Evolutionary conservation across 306 rosid species (phyloP).

Genomic region (Castanea sativa): DNA sequence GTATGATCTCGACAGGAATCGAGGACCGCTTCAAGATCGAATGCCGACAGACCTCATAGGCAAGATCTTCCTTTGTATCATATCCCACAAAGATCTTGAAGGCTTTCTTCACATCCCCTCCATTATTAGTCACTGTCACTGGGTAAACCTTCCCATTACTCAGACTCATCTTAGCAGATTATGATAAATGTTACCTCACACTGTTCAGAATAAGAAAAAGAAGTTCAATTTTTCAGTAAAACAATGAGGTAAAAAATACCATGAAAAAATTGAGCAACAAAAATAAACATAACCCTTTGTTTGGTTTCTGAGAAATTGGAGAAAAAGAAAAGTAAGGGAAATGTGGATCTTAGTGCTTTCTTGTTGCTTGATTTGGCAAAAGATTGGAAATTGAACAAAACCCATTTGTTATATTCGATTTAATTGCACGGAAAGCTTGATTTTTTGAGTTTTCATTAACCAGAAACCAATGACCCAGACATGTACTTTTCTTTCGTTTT

Average conservation of each 20-base stretch:
- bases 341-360: not conserved
- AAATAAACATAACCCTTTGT: not conserved
- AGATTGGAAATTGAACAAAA: not conserved
- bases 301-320: not conserved
- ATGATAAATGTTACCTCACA: conserved; percentile 4
- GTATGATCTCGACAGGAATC: conserved; percentile 61
- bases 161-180: conserved; percentile 38
- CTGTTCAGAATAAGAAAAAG: conserved; percentile 6
- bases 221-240: conserved; percentile 2
- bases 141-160: conserved; percentile 34
- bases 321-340: not conserved
- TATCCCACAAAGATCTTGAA: conserved; percentile 71
- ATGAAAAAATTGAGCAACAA: not conserved
- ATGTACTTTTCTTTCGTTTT: not conserved
- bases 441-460: not conserved
- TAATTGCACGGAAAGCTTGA: not conserved
- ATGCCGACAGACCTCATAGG: conserved; percentile 54
- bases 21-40: conserved; percentile 60
- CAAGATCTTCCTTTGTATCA: conserved; percentile 59
- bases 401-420: not conserved
- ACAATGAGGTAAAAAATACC: not conserved
- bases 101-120: conserved; percentile 23
- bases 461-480: not conserved
- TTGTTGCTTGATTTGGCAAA: not conserved
- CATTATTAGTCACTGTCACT: conserved; percentile 20